phyloP scores from a whole-genome alignment of 768 basidiomycete genomes.

The Dictyophora rubrovolvata region DNA sequence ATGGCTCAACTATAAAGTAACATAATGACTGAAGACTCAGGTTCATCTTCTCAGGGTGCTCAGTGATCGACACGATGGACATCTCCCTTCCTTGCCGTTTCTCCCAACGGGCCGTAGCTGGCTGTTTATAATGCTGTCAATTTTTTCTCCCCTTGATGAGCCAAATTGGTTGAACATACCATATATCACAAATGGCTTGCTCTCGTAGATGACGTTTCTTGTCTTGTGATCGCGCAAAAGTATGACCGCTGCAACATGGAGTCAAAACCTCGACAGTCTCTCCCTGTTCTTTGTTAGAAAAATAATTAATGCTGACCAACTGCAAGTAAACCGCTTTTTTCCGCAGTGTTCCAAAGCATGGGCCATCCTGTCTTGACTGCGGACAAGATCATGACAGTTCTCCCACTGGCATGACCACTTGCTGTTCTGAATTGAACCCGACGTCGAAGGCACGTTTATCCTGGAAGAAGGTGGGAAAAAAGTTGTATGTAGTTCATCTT shows the following conservation, averaged over 20 bases:
- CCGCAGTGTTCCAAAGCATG: conserved; percentile 3
- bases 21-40: not conserved
- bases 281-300: not conserved
- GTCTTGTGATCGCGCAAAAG: conserved; percentile 4
- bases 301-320: not conserved
- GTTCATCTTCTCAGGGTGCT: not conserved
- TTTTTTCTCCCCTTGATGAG: not conserved
- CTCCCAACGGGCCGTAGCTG: not conserved
- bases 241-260: not conserved
- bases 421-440: not conserved
- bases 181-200: not conserved
- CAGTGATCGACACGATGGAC: not conserved
- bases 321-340: conserved; percentile 1
- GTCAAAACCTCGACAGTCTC: not conserved
- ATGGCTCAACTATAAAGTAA: not conserved
- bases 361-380: conserved; percentile 2
- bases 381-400: not conserved
- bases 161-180: not conserved
- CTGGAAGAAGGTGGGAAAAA: not conserved
- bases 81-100: not conserved
- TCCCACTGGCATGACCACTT: conserved; percentile 2
- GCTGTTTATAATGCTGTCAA: not conserved
- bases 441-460: not conserved
- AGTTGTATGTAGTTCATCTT: not conserved
- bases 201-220: not conserved